Percentiles rank a stretch among this genome's conserved stretches.
Evolutionary conservation across 164 flowering plant species (phyloP).

Genomic region (Buxus sempervirens): DNA sequence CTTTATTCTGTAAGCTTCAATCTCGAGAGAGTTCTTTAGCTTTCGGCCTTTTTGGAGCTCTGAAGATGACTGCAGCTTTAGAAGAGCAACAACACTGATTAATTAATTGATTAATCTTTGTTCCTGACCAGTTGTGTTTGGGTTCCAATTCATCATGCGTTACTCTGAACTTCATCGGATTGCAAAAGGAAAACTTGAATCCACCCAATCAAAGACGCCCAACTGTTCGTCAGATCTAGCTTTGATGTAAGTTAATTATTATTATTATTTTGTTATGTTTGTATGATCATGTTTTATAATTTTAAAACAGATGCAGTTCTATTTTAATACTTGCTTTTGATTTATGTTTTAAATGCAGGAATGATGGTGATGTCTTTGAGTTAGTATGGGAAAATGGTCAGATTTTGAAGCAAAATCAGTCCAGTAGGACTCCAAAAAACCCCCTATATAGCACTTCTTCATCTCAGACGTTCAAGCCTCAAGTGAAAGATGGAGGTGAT

Average conservation of each 20-base stretch:
- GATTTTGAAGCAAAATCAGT: slow-evolving; percentile 66
- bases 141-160: slow-evolving; percentile 43
- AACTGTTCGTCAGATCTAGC: slow-evolving; percentile 36
- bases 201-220: slow-evolving; percentile 31
- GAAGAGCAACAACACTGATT: slow-evolving; percentile 18
- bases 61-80: no score
- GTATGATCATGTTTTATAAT: not conserved
- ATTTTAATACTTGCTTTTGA: no score
- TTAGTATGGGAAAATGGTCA: slow-evolving; percentile 90
- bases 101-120: slow-evolving; percentile 6
- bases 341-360: slow-evolving; percentile 38
- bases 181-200: slow-evolving; percentile 49
- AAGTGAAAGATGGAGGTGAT: slow-evolving; percentile 35
- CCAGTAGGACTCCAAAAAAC: slow-evolving; percentile 44
- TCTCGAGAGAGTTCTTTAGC: not conserved
- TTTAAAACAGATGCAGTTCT: not conserved
- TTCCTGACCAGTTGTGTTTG: slow-evolving; percentile 14
- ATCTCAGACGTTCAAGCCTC: slow-evolving; percentile 20
- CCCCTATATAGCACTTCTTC: slow-evolving; percentile 22
- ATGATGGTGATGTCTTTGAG: slow-evolving; percentile 57
- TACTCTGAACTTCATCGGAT: slow-evolving; percentile 48
- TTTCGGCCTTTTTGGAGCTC: no score
- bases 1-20: not conserved
- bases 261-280: not conserved
- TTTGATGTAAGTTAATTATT: slow-evolving; percentile 37